Percentiles rank a stretch among this genome's conserved stretches.
phyloP scores from a whole-genome alignment of 2,329 filamentous ascomycete genomes.

The Phialocephala subalpina region DNA sequence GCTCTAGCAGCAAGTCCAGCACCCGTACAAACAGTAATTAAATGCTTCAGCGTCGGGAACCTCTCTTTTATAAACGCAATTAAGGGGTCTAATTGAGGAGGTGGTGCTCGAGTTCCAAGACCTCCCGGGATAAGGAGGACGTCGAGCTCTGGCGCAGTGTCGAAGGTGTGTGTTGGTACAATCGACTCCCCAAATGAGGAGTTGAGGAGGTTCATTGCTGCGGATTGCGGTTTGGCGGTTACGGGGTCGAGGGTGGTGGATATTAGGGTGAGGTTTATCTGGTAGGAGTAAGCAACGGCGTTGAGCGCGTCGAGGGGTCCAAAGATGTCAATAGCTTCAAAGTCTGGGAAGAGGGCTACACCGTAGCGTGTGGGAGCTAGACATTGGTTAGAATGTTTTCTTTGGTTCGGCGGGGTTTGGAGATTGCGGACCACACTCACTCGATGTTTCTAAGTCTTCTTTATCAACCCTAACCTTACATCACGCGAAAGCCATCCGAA shows the following conservation, averaged over 20 bases:
- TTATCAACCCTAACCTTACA: too few relatives aligned
- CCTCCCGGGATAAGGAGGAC: constrained; percentile 19
- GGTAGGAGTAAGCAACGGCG: not conserved
- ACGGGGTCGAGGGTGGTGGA: not conserved
- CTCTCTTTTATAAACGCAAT: constrained; percentile 54
- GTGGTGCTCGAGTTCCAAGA: constrained; percentile 28
- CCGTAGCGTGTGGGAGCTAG: too few relatives aligned
- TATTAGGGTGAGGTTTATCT: constrained; percentile 5
- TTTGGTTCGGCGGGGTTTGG: too few relatives aligned
- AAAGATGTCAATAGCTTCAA: too few relatives aligned
- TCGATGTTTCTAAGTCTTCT: too few relatives aligned
- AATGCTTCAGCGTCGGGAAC: constrained; percentile 54
- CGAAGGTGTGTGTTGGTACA: constrained; percentile 18
- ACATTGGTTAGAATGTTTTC: too few relatives aligned
- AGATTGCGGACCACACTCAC: too few relatives aligned
- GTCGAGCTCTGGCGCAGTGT: constrained; percentile 11
- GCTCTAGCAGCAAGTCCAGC: constrained; percentile 63
- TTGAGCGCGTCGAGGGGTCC: not conserved
- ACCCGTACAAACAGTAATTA: constrained; percentile 74
- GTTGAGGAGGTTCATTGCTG: constrained; percentile 4
- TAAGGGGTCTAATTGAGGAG: constrained; percentile 42
- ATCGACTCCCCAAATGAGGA: constrained; percentile 11
- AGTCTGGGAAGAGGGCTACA: too few relatives aligned
- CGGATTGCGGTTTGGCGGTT: not conserved
- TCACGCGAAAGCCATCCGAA: too few relatives aligned